phyloP scores from a whole-genome alignment of 2,329 filamentous ascomycete species.

The Cladophialophora immunda region DNA sequence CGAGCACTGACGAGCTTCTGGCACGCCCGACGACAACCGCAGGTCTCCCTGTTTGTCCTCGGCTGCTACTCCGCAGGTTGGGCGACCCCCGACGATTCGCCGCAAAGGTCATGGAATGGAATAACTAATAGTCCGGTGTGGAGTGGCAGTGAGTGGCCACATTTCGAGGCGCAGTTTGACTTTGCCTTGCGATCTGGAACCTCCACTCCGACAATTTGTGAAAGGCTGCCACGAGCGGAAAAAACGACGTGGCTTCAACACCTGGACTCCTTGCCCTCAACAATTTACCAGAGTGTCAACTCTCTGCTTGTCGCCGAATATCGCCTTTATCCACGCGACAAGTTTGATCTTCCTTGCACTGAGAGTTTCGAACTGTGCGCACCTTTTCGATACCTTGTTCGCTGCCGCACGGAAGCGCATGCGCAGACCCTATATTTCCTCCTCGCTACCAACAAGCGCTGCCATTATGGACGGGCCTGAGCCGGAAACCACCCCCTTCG shows the following conservation, averaged over 20 bases:
- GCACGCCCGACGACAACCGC: slow-evolving; percentile 12
- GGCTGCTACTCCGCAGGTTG: slow-evolving; percentile 23
- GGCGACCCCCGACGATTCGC: slow-evolving; percentile 31
- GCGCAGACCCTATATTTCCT: slow-evolving; percentile 35
- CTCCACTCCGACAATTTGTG: slow-evolving; percentile 13
- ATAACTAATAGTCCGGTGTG: not conserved
- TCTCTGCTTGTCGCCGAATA: not conserved
- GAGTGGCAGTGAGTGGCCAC: too few species aligned
- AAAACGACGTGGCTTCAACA: slow-evolving; percentile 38
- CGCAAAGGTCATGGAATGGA: slow-evolving; percentile 7
- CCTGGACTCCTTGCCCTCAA: slow-evolving; percentile 16
- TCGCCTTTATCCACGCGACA: not conserved
- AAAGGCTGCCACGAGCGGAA: slow-evolving; percentile 20
- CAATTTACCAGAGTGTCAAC: slow-evolving; percentile 8
- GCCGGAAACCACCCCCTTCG: slow-evolving; percentile 90
- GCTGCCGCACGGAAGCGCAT: slow-evolving; percentile 22
- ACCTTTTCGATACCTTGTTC: not conserved
- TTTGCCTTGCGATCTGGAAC: slow-evolving; percentile 16
- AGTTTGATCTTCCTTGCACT: not conserved
- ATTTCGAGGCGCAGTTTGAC: slow-evolving; percentile 9
- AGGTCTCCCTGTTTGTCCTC: slow-evolving; percentile 13
- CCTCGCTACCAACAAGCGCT: slow-evolving; percentile 26
- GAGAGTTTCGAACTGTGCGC: not conserved
- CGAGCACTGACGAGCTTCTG: slow-evolving; percentile 4
- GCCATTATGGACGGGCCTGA: slow-evolving; percentile 81